phyloP scores from a whole-genome alignment of 371 early-diverging fungal species.

The Rhizopus stolonifer region DNA sequence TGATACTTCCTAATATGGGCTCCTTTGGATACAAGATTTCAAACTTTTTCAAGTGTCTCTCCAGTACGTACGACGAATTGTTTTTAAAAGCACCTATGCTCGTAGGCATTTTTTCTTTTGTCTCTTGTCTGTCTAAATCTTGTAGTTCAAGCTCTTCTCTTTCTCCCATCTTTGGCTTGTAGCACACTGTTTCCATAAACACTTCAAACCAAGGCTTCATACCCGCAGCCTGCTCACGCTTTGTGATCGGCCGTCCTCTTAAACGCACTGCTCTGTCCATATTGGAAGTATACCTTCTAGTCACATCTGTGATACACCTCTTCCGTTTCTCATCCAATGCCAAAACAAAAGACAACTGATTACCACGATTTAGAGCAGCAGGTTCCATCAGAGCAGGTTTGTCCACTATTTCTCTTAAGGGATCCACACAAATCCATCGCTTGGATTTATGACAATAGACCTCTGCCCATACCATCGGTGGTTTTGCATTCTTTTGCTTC shows the following conservation, averaged over 20 bases:
- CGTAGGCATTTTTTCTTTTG: conserved; percentile 77
- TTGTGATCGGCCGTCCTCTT: conserved; percentile 50
- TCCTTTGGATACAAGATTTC: conserved; percentile 67
- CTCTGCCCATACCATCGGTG: conserved; percentile 63
- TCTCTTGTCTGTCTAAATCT: conserved; percentile 43
- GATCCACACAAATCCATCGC: conserved; percentile 68
- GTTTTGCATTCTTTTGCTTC: conserved; percentile 30
- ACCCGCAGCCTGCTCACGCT: conserved; percentile 38
- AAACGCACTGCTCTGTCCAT: conserved; percentile 52
- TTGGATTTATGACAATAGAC: conserved; percentile 42
- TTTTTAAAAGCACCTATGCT: conserved; percentile 74
- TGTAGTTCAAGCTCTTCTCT: conserved; percentile 52
- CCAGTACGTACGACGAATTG: conserved; percentile 82
- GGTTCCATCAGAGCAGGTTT: conserved; percentile 58
- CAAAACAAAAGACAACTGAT: conserved; percentile 60
- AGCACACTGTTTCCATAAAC: conserved; percentile 10
- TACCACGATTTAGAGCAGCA: conserved; percentile 29
- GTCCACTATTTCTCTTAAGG: conserved; percentile 55
- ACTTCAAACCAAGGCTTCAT: conserved; percentile 36
- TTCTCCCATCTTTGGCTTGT: conserved; percentile 23
- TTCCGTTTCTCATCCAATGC: conserved; percentile 37
- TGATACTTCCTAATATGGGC: conserved; percentile 71
- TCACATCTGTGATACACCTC: conserved; percentile 61
- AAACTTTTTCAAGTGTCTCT: conserved; percentile 77
- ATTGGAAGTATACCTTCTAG: conserved; percentile 66